Base-by-base conservation (phyloP, 495 filamentous ascomycete species). In the Podospora bellae-mahoneyi region DNA sequence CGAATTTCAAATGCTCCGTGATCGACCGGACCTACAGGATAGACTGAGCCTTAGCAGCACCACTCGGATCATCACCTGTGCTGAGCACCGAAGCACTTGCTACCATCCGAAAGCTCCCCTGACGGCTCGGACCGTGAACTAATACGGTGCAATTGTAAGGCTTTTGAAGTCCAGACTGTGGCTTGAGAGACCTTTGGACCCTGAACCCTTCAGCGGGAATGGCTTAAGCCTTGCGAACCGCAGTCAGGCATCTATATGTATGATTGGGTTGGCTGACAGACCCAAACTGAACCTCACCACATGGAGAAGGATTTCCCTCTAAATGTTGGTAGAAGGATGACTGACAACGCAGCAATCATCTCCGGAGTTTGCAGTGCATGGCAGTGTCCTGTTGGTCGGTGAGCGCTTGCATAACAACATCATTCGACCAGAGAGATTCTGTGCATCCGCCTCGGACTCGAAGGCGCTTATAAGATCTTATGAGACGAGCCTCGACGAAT, bases 371-470 rank as follows among this genome's bases (percentile, higher is more conserved):
- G 39, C 55, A 5, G 6, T 58, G 4, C 55, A 58, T 58, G 55
- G 55, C n/a, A 20, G 55, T 4, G 55, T 58, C 2, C n/a, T 58
- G 55, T 20, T 58, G 13, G 9, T 20, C 55, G 13, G 55, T 58
- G 18, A 58, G 55, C 55, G 23, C 23, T 19, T 20, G 55, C 20
- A 58, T 0, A 58, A 20, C n/a, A 23, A 58, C 5, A 58, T 26
- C 10, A 58, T 58, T 58, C 55, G 55, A 26, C 23, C 23, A 18
- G 23, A 58, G 18, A 26, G 55, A 18, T 58, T 58, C 5, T 23
- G 55, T 58, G 55, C 55, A 58, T 58, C 55, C 55, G 19, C 55
- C 55, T 58, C 55, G 55, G 55, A 58, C 55, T 58, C 13, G 23
- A 20, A 26, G 6, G 55, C 55, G 55, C 39, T 48, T 48, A 48